These are phyloP conservation scores for Anthracocystis walkeri DNA, from an alignment of 1,284 basidiomycete genomes.

Conservation along the genomic window DNA sequence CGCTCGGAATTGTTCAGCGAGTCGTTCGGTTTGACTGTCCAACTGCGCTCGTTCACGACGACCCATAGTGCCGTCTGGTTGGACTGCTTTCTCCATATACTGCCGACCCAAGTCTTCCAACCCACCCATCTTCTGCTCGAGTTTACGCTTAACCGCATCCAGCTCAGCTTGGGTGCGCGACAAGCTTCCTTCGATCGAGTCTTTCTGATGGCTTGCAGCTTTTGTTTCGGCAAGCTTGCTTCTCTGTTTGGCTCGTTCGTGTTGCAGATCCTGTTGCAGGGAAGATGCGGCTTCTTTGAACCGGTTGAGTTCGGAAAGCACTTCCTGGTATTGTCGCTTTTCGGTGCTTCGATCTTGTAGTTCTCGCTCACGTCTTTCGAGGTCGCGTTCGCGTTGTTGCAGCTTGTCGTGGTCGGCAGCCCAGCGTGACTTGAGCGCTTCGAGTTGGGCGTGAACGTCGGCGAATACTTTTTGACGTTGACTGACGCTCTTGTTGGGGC, in stretches of 20 bases:
- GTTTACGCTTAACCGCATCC: conserved; percentile 39
- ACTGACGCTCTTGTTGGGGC: conserved; percentile 35
- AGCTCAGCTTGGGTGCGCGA: conserved; percentile 43
- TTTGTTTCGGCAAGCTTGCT: conserved; percentile 34
- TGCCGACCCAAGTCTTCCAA: conserved; percentile 36
- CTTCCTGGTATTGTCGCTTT: conserved; percentile 35
- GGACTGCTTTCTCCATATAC: conserved; percentile 28
- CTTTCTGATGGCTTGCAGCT: conserved; percentile 32
- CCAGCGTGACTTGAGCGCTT: conserved; percentile 52
- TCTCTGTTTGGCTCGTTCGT: conserved; percentile 37
- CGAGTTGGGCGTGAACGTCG: conserved; percentile 50
- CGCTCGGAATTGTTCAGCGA: conserved; percentile 44
- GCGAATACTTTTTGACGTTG: conserved; percentile 45
- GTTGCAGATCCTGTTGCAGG: conserved; percentile 41
- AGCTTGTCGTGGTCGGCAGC: conserved; percentile 46
- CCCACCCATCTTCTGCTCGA: conserved; percentile 48
- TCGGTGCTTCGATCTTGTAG: conserved; percentile 47
- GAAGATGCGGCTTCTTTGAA: conserved; percentile 43
- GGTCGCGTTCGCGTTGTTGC: conserved; percentile 39
- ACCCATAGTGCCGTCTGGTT: conserved; percentile 16
- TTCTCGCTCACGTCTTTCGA: conserved; percentile 45
- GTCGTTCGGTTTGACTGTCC: conserved; percentile 33
- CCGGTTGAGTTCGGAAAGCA: conserved; percentile 39
- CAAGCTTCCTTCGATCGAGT: conserved; percentile 40
- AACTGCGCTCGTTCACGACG: conserved; percentile 14